Base-by-base conservation (phyloP, 2,329 filamentous ascomycete species). In the Pseudogymnoascus sp. region DNA sequence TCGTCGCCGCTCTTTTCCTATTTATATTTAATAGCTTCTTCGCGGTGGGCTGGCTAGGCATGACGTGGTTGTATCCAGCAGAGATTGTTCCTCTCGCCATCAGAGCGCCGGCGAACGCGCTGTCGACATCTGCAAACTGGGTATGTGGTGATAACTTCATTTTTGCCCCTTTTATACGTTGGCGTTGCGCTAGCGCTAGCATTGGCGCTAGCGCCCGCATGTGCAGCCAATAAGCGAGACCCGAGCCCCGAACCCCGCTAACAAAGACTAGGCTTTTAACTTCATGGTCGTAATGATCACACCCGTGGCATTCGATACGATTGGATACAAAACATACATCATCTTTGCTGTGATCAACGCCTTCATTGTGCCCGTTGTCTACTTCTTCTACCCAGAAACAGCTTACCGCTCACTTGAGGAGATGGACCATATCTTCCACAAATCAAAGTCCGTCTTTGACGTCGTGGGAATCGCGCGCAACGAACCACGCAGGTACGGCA, bases 331-430 rank as follows among this genome's bases (percentile, higher is more conserved):
- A 68, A 87, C 84, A 0, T 87, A 88, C 71, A 81, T 84, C 68
- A 82, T 89, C 66, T 89, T 88, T 68, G 85, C 85, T 9, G 79
- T 85, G 51, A 44, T 61, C 41, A 71, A 71, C 65, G 70, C 70
- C 6, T 67, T 66, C 64, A 71, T 72, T 58, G 61, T 71, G 61
- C 69, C 69, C 2, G 67, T 69, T n/a, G 66, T 84, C 25, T 86
- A 84, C 71, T 82, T 84, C 73, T 85, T 85, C 76, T 87, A 83
- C 73, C 85, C 85, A 0, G 85, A 88, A 72, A 88, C 85, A 8
- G 82, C 82, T 1, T 84, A 84, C 69, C 79, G 85, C 41, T 83
- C 80, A 1, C 79, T 88, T 17, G 85, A 88, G 71, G 85, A 88
- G 70, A 87, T 88, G 81, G 85, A 88, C 67, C 75, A 73, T 66